Evolutionary conservation across 2,329 filamentous ascomycete genomes (phyloP).

Genomic region (Arthrinium phaeospermum): DNA sequence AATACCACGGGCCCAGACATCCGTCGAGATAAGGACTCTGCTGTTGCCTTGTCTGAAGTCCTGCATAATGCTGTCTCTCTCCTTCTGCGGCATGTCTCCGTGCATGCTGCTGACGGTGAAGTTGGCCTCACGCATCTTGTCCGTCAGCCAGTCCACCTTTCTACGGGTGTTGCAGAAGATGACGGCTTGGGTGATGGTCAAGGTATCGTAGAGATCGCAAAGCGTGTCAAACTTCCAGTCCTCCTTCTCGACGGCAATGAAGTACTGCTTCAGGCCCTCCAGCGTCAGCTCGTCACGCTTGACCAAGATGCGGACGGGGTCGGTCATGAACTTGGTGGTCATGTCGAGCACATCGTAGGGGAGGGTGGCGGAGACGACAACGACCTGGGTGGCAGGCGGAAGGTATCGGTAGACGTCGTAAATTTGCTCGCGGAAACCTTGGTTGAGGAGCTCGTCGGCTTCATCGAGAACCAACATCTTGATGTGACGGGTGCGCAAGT

Average conservation of each 20-base stretch:
- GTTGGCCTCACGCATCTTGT: constrained; percentile 98
- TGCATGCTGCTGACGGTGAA: constrained; percentile 99
- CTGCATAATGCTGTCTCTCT: constrained; percentile 96
- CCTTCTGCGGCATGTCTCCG: constrained; percentile 96
- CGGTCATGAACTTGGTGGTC: constrained; percentile 96
- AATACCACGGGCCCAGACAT: constrained; percentile 87
- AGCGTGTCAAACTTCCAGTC: constrained; percentile 96
- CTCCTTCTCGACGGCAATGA: constrained; percentile 84
- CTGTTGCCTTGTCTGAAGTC: constrained; percentile 96
- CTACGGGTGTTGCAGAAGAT: constrained; percentile 99
- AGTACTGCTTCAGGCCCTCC: constrained; percentile 93
- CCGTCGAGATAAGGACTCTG: constrained; percentile 95
- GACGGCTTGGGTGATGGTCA: constrained; percentile 85
- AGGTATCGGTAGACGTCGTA: constrained; percentile 98
- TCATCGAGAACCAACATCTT: constrained; percentile 93
- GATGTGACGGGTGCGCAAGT: constrained; percentile 75
- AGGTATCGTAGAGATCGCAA: constrained; percentile 95
- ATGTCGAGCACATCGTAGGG: constrained; percentile 99
- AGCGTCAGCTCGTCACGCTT: constrained; percentile 97
- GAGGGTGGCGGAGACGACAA: constrained; percentile 99
- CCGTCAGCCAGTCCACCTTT: constrained; percentile 98
- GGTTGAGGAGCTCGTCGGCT: constrained; percentile 99
- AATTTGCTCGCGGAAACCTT: constrained; percentile 99
- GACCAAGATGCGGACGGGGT: constrained; percentile 99
- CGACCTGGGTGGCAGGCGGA: constrained; percentile 90